Base-by-base conservation (phyloP, 176 grass and related monocot genomes). In the Musa beccarii region DNA sequence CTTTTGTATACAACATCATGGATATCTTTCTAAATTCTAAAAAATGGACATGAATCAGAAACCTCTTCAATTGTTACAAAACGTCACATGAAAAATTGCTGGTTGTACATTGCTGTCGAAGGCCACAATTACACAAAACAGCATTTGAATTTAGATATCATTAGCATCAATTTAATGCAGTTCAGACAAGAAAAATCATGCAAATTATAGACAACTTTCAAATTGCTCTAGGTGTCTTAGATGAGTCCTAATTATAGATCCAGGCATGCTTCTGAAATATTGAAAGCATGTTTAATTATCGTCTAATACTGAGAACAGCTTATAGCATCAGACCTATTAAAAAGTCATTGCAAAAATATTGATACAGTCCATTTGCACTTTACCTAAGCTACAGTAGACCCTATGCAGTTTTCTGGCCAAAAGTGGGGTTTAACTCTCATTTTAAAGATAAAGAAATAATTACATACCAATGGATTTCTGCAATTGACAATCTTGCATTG, bases 401-500 rank as follows among this genome's bases (percentile, higher is more conserved):
- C 19, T 61, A 61, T 15, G 57, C n/a, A 61, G 57, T 19, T 61
- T n/a, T 20, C 57, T 61, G n/a, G 15, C n/a, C 57, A 15, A 20
- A 51, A 69, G 14, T 49, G 34, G 16, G 67, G 49, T n/a, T 69
- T 69, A 49, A 68, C 10, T 69, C 67, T 69, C 34, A 50, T n/a
- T 19, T 69, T 50, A 8, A 19, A n/a, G 8, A 1, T 1, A 10
- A 29, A 69, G 8, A 49, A 68, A 2, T 74, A 63, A 80, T 63
- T 16, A 66, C 72, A 54, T 85, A 98, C 95, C 84, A 62, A 87
- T 28, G 90, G 53, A 87, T 93, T 93, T 81, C 82, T 80, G 90
- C 88, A 94, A 76, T 91, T 91, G 75, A 94, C 78, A 64, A 98
- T 74, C 78, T 81, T 93, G 68, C 90, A 91, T 11, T 92, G 83